These are phyloP conservation scores for Udeniomyces megalosporus DNA, from an alignment of 768 basidiomycete genomes.

Conservation along the genomic window DNA sequence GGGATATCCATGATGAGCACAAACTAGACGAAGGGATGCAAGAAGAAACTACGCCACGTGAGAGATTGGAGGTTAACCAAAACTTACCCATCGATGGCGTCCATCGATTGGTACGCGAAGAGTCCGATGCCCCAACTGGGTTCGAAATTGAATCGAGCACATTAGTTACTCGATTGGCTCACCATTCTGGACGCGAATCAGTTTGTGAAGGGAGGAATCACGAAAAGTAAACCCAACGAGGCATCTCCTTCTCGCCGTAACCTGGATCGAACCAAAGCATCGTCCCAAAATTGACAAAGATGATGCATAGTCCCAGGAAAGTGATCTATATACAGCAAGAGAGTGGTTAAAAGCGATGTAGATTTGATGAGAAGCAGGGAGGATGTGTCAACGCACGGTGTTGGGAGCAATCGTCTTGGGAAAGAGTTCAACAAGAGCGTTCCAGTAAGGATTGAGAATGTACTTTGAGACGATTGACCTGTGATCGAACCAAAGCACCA, in stretches of 20 bases:
- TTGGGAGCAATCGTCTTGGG: conserved; percentile 75
- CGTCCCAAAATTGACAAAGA: conserved; percentile 68
- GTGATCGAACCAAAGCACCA: not conserved
- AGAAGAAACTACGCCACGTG: not conserved
- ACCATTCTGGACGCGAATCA: not conserved
- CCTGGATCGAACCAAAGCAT: conserved; percentile 66
- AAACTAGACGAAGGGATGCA: not conserved
- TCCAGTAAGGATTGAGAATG: conserved; percentile 75
- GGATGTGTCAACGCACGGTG: conserved; percentile 46
- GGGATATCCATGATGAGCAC: too few relatives aligned
- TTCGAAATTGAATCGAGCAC: not conserved
- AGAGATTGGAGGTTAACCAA: too few relatives aligned
- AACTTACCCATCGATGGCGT: conserved; percentile 75
- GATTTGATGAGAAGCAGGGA: not conserved
- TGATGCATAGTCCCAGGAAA: conserved; percentile 61
- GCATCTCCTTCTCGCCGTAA: conserved; percentile 31
- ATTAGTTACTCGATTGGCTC: not conserved
- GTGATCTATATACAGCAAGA: conserved; percentile 50
- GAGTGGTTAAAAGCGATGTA: not conserved
- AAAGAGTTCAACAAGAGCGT: conserved; percentile 76
- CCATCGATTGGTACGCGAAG: conserved; percentile 79
- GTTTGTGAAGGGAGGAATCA: conserved; percentile 31
- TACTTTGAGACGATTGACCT: conserved; percentile 64
- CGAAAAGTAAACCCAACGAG: conserved; percentile 84
- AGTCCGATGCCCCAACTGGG: conserved; percentile 69